A percentile compares a stretch with the other conserved stretches of the same genome.
These are phyloP conservation scores for Cladophialophora psammophila DNA, from an alignment of 2,329 filamentous ascomycete species.

Conservation along the genomic window DNA sequence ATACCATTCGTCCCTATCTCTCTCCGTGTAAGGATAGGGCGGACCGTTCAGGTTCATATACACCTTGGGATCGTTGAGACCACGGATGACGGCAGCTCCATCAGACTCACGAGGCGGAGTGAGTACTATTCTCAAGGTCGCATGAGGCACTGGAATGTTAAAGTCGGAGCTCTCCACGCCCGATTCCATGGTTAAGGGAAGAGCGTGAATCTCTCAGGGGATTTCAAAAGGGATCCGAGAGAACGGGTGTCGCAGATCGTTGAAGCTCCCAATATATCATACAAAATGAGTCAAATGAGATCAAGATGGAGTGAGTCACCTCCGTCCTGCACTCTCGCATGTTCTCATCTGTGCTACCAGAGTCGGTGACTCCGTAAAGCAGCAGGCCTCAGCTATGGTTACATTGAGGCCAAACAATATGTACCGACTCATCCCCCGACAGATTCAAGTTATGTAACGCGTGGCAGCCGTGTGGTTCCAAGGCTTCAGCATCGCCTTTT, in stretches of 20 bases:
- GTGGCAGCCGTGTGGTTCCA: no score
- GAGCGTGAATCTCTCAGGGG: neutral
- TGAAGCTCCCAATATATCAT: neutral
- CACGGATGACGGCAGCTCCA: slow-evolving; percentile 17
- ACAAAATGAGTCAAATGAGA: neutral
- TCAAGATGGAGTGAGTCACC: neutral
- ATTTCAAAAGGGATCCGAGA: neutral
- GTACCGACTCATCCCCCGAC: neutral
- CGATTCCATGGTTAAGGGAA: neutral
- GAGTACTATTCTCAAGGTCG: slow-evolving; percentile 17
- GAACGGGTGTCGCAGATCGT: neutral
- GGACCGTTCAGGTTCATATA: slow-evolving; percentile 40
- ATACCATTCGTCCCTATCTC: slow-evolving; percentile 28
- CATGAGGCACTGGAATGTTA: slow-evolving; percentile 15
- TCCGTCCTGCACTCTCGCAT: neutral
- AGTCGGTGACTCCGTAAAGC: neutral
- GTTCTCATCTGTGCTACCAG: neutral
- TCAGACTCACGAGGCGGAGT: slow-evolving; percentile 15
- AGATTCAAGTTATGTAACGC: neutral
- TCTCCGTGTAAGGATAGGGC: slow-evolving; percentile 43
- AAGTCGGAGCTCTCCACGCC: neutral
- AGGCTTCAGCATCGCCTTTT: neutral
- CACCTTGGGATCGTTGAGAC: slow-evolving; percentile 42
- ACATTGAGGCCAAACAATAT: neutral
- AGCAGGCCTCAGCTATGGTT: neutral